Evolutionary conservation across 805 yeast species (phyloP), one percentile per base, ranked within the genome.

Genomic region (Saccharomycopsis sp.): DNA sequence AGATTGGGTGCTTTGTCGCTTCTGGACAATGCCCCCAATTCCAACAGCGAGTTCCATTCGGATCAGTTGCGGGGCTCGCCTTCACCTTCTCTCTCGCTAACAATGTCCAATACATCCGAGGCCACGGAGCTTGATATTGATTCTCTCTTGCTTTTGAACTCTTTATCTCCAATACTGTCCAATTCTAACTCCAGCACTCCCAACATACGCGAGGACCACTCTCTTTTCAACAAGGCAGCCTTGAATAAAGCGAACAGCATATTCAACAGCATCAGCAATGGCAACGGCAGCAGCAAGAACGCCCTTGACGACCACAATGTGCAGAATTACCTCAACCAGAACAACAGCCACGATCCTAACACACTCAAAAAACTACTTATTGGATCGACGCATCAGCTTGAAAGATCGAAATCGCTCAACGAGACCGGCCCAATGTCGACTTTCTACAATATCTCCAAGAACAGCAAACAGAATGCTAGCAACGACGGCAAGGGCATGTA

Each of bases 71-170:
- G 57, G 3, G 24, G 48, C n/a, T 59, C 62, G 1, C 62, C 62
- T 3, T 57, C 60, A 3, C 62, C 62, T 15, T 51, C 55, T 20
- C 40, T 59, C 5, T 57, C 60, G 8, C 24, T 59, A 16, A 52
- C 62, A 12, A 50, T 51, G 44, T 56, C 60, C 23, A 59, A 59
- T 40, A 57, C 51, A 15, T 56, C 60, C 8, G 62, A 59, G 40
- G 20, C 57, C 15, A 56, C 59, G 8, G 62, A 59, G 14, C 50
- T 59, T n/a, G 62, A 59, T 46, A 34, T 59, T n/a, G 59, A 56
- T 46, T 53, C 57, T 2, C 23, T 54, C 15, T 34, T 57, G 24
- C 8, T 52, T 2, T n/a, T 58, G 7, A 53, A 34, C 18, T 56
- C 59, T 4, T 23, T 58, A 15, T 59, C 62, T 2, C 62, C 62